These are phyloP conservation scores for Oryza coarctata DNA, from an alignment of 176 grass and related monocot genomes.

Conservation along the genomic window DNA sequence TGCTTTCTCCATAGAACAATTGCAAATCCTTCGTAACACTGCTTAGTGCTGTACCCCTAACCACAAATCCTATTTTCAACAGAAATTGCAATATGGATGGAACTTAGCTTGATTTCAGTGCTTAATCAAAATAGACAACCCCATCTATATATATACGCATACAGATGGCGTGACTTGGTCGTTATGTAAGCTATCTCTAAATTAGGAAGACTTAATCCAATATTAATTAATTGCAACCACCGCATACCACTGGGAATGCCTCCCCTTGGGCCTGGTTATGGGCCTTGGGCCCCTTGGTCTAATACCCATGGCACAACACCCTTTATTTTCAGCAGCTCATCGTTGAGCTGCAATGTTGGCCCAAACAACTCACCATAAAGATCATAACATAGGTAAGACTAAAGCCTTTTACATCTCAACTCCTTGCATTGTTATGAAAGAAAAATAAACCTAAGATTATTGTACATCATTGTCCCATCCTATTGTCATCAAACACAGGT, in stretches of 20 bases:
- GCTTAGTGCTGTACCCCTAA: constrained; percentile 44
- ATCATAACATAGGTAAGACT: neutral
- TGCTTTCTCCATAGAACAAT: constrained; percentile 16
- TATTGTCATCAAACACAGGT: neutral
- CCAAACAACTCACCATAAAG: neutral
- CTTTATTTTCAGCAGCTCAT: neutral
- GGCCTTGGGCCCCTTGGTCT: too few species aligned
- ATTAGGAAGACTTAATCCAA: too few species aligned
- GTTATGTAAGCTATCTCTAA: too few species aligned
- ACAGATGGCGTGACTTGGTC: too few species aligned
- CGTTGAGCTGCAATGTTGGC: neutral
- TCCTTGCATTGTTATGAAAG: neutral
- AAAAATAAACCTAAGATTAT: neutral
- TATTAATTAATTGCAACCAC: too few species aligned
- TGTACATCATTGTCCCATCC: neutral
- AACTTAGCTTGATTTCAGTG: neutral
- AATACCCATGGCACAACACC: neutral
- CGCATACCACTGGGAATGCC: too few species aligned
- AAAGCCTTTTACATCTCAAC: neutral
- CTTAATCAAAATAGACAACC: too few species aligned
- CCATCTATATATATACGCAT: too few species aligned
- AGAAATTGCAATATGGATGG: neutral
- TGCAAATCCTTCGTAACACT: neutral
- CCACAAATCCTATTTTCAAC: neutral
- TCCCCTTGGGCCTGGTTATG: too few species aligned